These are phyloP conservation scores for Xylaria venustula DNA, from an alignment of 495 filamentous ascomycete genomes.

Conservation along the genomic window DNA sequence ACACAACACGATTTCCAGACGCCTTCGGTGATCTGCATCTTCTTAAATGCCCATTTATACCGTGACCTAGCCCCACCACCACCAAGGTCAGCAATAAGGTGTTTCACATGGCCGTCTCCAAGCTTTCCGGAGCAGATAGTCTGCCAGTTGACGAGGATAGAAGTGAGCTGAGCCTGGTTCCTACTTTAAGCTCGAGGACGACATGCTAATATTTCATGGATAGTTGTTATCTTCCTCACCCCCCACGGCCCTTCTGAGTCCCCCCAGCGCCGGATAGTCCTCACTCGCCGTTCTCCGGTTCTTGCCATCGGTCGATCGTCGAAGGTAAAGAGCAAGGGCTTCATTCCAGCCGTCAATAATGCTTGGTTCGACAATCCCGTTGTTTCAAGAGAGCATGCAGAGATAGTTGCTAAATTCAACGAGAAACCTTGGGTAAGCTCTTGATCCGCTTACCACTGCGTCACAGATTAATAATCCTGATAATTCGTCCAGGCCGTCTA, in stretches of 20 bases:
- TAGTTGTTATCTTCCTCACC: slow-evolving; percentile 22
- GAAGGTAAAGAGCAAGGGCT: slow-evolving; percentile 38
- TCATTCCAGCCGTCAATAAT: slow-evolving; percentile 50
- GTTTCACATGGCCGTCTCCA: slow-evolving; percentile 16
- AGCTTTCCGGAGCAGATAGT: background rate
- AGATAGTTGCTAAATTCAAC: slow-evolving; percentile 46
- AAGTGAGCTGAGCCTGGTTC: background rate
- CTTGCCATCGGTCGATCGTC: slow-evolving; percentile 42
- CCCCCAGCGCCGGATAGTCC: slow-evolving; percentile 29
- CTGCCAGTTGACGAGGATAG: background rate
- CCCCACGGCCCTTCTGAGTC: slow-evolving; percentile 9
- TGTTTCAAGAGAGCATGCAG: slow-evolving; percentile 77
- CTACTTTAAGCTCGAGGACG: background rate
- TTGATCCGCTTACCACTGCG: background rate
- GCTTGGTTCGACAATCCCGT: slow-evolving; percentile 77
- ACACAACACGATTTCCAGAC: too few relatives aligned
- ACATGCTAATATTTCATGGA: background rate
- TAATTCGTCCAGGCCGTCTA: slow-evolving; percentile 35
- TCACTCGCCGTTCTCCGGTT: slow-evolving; percentile 19
- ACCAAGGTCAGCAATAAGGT: too few relatives aligned
- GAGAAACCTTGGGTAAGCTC: slow-evolving; percentile 8
- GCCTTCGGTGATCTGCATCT: too few relatives aligned
- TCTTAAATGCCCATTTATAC: background rate
- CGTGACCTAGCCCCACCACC: slow-evolving; percentile 24
- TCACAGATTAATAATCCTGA: slow-evolving; percentile 14